Evolutionary conservation across 75 land plant genomes (phyloP).

Genomic region (Cupressus sempervirens): DNA sequence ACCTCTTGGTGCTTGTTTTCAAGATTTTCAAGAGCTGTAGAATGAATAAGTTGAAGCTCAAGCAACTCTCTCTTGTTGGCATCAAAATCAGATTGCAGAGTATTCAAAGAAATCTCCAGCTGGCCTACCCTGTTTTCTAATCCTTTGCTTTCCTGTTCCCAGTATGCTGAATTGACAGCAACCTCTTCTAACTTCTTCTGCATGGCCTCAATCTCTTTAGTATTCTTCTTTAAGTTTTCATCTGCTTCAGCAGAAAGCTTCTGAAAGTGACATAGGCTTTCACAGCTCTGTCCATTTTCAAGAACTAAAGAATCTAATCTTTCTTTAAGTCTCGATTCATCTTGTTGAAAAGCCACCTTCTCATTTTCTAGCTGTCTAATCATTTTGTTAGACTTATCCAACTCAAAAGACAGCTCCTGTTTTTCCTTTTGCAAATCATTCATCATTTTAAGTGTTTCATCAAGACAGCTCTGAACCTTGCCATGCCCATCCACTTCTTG

Average conservation of each 20-base stretch:
- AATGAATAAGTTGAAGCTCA: conserved; percentile 21
- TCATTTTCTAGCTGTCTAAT: conserved; percentile 9
- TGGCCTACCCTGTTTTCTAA: conserved; percentile 16
- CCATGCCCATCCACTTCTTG: conserved; percentile 17
- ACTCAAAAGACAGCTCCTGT: conserved; percentile 13
- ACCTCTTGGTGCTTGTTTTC: conserved; percentile 16
- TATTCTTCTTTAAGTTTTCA: conserved; percentile 11
- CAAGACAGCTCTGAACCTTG: conserved; percentile 3
- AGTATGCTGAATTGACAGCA: background rate
- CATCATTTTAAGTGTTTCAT: background rate
- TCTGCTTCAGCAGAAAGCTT: conserved; percentile 17
- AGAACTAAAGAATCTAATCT: background rate
- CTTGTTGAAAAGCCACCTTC: conserved; percentile 15
- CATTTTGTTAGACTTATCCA: conserved; percentile 11
- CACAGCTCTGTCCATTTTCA: conserved; percentile 11
- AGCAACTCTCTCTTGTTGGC: conserved; percentile 16
- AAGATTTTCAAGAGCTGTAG: conserved; percentile 20
- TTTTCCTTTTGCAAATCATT: conserved; percentile 7
- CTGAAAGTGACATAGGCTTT: conserved; percentile 8
- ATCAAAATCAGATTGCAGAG: conserved; percentile 23
- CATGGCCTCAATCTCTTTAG: conserved; percentile 22
- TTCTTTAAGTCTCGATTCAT: conserved; percentile 8
- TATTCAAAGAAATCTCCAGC: conserved; percentile 23
- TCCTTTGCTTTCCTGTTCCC: conserved; percentile 18
- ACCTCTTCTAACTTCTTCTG: conserved; percentile 14